Evolutionary conservation across 2,329 filamentous ascomycete genomes (phyloP).

Genomic region (Thelonectria olida): DNA sequence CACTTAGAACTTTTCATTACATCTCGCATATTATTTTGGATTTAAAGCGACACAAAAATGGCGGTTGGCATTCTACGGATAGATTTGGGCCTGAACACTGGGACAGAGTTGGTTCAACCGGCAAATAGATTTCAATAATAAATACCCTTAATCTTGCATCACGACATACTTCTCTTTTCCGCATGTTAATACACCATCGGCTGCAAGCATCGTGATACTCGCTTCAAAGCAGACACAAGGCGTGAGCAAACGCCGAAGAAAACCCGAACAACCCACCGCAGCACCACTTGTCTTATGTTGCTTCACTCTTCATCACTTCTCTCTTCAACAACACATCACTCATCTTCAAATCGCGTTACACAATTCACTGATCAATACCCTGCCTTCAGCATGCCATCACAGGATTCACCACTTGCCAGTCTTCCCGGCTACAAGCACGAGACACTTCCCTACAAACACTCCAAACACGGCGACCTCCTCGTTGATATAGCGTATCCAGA

Average conservation of each 20-base stretch:
- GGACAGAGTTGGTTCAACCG: not conserved
- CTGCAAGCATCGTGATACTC: no score
- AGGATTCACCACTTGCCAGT: not conserved
- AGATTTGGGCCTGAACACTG: no score
- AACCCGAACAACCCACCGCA: no score
- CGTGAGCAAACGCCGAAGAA: no score
- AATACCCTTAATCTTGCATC: not conserved
- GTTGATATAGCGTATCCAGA: constrained; percentile 31
- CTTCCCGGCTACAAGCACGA: constrained; percentile 27
- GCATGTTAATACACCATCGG: no score
- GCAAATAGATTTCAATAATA: not conserved
- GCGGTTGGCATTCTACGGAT: not conserved
- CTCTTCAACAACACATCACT: no score
- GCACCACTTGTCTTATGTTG: no score
- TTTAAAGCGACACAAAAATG: not conserved
- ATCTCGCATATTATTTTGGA: not conserved
- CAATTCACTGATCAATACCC: no score
- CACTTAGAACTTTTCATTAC: not conserved
- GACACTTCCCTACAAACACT: constrained; percentile 27
- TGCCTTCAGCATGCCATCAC: no score
- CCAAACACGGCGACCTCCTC: constrained; percentile 19
- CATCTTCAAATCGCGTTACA: not conserved
- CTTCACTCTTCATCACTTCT: no score
- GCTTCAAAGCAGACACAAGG: no score
- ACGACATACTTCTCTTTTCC: no score